Evolutionary conservation across 1,139 yeast genomes (phyloP), one percentile per base, ranked within the genome.

Genomic region (Sugiyamaella neomexicana): DNA sequence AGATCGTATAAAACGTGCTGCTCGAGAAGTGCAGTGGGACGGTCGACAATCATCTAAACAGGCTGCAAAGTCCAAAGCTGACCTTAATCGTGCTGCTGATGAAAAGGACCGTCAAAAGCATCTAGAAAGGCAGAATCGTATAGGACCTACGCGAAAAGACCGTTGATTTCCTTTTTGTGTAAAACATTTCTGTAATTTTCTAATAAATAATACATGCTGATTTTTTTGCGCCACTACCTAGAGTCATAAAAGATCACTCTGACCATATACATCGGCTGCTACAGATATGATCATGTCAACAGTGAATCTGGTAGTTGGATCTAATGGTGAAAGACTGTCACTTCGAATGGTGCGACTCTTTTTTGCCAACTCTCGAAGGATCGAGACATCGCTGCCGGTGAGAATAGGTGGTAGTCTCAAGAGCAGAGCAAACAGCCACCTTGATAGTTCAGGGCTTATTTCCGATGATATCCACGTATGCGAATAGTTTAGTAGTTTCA

Each of bases 341-440:
- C n/a, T 6, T 12, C 31, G 50, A 5, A 25, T 41, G 1, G 38
- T 29, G 4, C 43, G 27, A n/a, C 49, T 45, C 58, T 73, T 74
- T 52, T 72, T 73, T n/a, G 72, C 76, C 39, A 76, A 62, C 5
- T 68, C 67, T 16, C 82, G 66, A 38, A 78, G 56, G 8, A 71
- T 63, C 8, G 78, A 68, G 2, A 74, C 54, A 42, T 76, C 78
- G 6, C 70, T 67, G 0, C 72, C 71, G 9, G 66, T 66, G 16
- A 76, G 53, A 0, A 71, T 60, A 23, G 65, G 70, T 3, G 78
- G 79, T 6, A 75, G 58, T 2, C 75, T 66, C 9, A 69, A 67
- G 17, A 78, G 62, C 15, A 75, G 57, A 1, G 68, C 68, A 58
- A 72, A 72, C 1, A 75, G 60, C 82, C 82, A 78, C 5, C 54